Conservation (phyloP, 768 basidiomycete genomes). For the Saitozyma podzolica region DNA sequence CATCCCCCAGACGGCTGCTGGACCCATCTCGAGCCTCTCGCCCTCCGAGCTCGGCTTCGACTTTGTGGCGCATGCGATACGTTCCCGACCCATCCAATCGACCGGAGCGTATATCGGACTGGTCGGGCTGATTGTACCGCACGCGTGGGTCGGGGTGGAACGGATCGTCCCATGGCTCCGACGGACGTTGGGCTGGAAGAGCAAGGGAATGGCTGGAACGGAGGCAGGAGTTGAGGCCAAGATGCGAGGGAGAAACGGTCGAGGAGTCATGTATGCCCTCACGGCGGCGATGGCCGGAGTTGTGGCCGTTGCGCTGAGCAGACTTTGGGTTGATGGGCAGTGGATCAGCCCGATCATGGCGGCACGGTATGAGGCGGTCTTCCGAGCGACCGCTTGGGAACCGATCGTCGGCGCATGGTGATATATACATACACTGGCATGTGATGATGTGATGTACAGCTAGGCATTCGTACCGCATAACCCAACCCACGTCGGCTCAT, state of each 20-base stretch:
- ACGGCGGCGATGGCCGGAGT: constrained; percentile 22
- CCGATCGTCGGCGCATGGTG: constrained; percentile 5
- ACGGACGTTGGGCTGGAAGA: background rate
- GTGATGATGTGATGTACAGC: constrained; percentile 4
- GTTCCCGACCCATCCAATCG: constrained; percentile 3
- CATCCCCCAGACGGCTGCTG: constrained; percentile 56
- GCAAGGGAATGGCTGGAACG: background rate
- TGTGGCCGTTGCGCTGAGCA: constrained; percentile 22
- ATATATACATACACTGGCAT: background rate
- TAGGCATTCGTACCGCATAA: background rate
- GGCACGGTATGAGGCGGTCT: constrained; percentile 33
- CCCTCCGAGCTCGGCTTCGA: constrained; percentile 80
- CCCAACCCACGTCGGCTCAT: background rate
- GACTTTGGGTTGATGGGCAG: constrained; percentile 24
- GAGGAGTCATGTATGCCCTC: constrained; percentile 14
- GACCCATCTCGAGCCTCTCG: constrained; percentile 63
- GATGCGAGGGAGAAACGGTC: constrained; percentile 3
- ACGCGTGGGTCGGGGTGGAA: constrained; percentile 64
- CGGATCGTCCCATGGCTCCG: constrained; percentile 29
- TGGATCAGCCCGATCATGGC: constrained; percentile 22
- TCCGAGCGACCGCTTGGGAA: constrained; percentile 8
- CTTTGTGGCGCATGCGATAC: constrained; percentile 73
- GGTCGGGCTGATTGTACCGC: constrained; percentile 61
- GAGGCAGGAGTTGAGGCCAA: background rate
- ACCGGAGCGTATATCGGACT: constrained; percentile 59